phyloP scores from a whole-genome alignment of 306 rosid species.

The Pachyrhizus erosus region DNA sequence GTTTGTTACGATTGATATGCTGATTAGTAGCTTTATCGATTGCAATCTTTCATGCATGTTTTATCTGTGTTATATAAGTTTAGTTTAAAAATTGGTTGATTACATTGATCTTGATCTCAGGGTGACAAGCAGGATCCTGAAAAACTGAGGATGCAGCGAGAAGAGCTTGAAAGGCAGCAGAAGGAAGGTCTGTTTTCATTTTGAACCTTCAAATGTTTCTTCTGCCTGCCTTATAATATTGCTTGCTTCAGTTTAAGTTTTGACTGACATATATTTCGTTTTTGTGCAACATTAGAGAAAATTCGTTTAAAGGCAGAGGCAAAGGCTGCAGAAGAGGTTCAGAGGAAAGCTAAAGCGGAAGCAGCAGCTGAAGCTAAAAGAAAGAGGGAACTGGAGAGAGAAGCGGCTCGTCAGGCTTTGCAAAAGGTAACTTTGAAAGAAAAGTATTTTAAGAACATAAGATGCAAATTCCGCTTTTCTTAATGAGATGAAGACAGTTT shows the following conservation, averaged over 20 bases:
- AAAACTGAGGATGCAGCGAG: conserved; percentile 75
- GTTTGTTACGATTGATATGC: conserved; percentile 45
- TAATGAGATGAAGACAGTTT: neutral
- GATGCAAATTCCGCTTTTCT: neutral
- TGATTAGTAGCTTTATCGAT: neutral
- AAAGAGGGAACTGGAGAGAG: conserved; percentile 77
- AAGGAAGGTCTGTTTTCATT: conserved; percentile 63
- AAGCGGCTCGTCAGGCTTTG: conserved; percentile 87
- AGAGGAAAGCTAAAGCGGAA: conserved; percentile 63
- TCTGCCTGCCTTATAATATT: neutral
- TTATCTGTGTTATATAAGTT: neutral
- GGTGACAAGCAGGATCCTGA: conserved; percentile 81
- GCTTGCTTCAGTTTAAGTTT: neutral
- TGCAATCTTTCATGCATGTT: neutral
- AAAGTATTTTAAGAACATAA: neutral
- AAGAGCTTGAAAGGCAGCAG: conserved; percentile 72
- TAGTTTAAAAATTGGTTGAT: conserved; percentile 1
- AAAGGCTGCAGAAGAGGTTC: conserved; percentile 88
- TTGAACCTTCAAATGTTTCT: neutral
- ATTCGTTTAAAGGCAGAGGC: conserved; percentile 86
- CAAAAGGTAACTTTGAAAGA: conserved; percentile 55
- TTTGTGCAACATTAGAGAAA: conserved; percentile 56
- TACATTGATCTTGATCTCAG: conserved; percentile 46
- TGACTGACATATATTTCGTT: neutral
- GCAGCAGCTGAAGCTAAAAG: conserved; percentile 76